These are phyloP conservation scores for Naegleria fowleri DNA, from an alignment of 208 protist genomes.

Conservation along the genomic window DNA sequence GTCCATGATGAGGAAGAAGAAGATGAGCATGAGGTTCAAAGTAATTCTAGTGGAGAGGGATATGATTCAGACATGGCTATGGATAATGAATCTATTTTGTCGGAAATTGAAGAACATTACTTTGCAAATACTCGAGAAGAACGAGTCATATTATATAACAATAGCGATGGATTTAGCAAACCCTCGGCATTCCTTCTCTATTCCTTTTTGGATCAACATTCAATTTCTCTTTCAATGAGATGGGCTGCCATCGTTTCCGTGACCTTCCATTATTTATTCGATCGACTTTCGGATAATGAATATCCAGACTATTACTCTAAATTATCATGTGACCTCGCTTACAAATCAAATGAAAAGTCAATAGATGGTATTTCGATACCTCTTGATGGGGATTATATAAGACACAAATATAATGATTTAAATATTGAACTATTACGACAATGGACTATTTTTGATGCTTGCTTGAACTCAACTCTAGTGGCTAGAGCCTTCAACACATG, in stretches of 20 bases:
- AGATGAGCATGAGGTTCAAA: background rate
- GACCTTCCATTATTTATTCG: background rate
- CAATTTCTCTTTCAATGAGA: background rate
- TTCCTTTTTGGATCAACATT: background rate
- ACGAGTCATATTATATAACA: background rate
- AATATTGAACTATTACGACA: background rate
- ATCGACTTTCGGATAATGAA: background rate
- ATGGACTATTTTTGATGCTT: background rate
- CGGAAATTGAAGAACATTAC: background rate
- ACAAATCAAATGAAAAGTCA: background rate
- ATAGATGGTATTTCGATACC: background rate
- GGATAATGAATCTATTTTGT: background rate
- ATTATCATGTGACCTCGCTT: background rate
- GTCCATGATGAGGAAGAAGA: background rate
- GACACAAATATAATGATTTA: background rate
- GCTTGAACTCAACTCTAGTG: background rate
- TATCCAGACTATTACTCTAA: background rate
- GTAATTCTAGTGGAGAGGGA: background rate
- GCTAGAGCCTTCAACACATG: background rate
- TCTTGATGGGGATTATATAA: background rate
- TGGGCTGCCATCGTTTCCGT: background rate
- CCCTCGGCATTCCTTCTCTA: background rate
- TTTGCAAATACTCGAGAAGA: background rate
- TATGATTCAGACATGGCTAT: background rate
- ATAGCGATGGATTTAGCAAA: background rate